A percentile compares a stretch with the other conserved stretches of the same genome.
phyloP scores from a whole-genome alignment of 305 asterid genomes.

The Solanum hybrid region DNA sequence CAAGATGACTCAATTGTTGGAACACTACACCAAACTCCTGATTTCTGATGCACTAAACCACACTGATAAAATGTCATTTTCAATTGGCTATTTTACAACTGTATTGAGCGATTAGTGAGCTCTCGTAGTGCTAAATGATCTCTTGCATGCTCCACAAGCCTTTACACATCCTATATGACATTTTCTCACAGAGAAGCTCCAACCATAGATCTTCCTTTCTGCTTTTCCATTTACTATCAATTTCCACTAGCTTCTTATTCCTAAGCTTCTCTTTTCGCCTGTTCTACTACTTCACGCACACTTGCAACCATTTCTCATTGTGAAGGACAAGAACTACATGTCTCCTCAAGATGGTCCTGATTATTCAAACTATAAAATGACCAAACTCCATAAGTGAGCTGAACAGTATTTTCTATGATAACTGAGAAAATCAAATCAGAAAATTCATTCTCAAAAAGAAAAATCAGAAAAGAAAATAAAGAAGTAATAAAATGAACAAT shows the following conservation, averaged over 20 bases:
- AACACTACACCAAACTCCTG: not conserved
- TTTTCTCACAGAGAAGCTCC: not conserved
- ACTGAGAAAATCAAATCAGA: not conserved
- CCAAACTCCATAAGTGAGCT: not conserved
- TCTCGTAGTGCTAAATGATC: not conserved
- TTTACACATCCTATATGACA: not conserved
- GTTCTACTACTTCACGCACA: not conserved
- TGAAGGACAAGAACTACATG: not conserved
- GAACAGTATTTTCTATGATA: not conserved
- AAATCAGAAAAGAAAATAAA: not conserved
- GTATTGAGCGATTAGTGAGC: not conserved
- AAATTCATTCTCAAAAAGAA: not conserved
- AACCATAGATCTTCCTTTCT: not conserved
- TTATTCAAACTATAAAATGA: not conserved
- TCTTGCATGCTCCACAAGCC: not conserved
- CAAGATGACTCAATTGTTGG: not conserved
- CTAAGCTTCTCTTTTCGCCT: not conserved
- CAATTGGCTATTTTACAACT: not conserved
- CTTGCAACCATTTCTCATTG: not conserved
- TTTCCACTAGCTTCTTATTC: not conserved
- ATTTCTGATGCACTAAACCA: not conserved
- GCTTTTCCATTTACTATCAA: not conserved
- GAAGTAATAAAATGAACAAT: not conserved
- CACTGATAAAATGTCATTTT: not conserved
- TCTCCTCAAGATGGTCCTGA: not conserved